Conservation (phyloP, 805 yeast species). For the Ogataea ganodermae region DNA sequence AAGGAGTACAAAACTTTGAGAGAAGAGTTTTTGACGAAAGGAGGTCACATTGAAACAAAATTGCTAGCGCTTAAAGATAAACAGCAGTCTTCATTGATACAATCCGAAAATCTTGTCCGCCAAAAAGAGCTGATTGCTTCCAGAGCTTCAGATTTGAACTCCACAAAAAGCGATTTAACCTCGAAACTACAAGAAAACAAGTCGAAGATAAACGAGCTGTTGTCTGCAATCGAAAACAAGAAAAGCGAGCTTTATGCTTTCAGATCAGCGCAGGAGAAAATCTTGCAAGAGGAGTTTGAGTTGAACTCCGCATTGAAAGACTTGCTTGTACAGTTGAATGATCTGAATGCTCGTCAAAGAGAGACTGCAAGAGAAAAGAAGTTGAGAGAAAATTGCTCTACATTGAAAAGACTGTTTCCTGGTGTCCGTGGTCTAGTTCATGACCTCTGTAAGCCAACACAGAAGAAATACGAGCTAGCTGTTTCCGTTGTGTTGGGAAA, state of each 20-base stretch:
- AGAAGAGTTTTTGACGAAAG: slow-evolving; percentile 52
- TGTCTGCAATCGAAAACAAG: slow-evolving; percentile 35
- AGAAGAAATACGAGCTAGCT: slow-evolving; percentile 71
- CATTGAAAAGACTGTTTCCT: slow-evolving; percentile 72
- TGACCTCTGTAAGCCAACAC: slow-evolving; percentile 78
- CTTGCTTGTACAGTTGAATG: slow-evolving; percentile 62
- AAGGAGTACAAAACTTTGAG: slow-evolving; percentile 60
- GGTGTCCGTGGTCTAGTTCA: slow-evolving; percentile 82
- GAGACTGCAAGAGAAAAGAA: slow-evolving; percentile 71
- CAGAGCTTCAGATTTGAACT: slow-evolving; percentile 38
- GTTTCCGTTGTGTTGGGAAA: slow-evolving; percentile 77
- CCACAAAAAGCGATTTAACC: slow-evolving; percentile 34
- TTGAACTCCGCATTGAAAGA: slow-evolving; percentile 66
- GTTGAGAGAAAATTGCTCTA: slow-evolving; percentile 70
- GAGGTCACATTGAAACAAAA: slow-evolving; percentile 60
- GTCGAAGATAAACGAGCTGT: slow-evolving; percentile 30
- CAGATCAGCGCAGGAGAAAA: slow-evolving; percentile 39
- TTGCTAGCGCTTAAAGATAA: slow-evolving; percentile 48
- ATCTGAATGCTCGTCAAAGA: slow-evolving; percentile 71
- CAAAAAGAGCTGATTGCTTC: slow-evolving; percentile 39
- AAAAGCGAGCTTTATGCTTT: slow-evolving; percentile 30
- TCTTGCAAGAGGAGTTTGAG: slow-evolving; percentile 52
- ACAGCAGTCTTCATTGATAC: slow-evolving; percentile 29
- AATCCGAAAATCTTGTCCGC: slow-evolving; percentile 39
- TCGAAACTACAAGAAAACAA: slow-evolving; percentile 33